Conservation (phyloP, 129 eudicot species). For the Saposhnikovia divaricata region DNA sequence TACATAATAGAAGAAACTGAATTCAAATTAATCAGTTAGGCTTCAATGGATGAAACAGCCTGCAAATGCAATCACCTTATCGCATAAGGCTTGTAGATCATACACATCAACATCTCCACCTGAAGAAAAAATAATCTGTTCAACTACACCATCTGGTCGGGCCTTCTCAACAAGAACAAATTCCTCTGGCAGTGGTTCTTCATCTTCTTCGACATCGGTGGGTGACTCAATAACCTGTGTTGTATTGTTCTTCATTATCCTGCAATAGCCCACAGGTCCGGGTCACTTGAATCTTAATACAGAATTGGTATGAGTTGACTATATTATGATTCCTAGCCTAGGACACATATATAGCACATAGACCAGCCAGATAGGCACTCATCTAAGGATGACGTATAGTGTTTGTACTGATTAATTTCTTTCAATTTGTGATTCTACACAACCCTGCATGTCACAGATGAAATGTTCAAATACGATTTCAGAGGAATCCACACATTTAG, state of each 20-base stretch:
- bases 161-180: constrained; percentile 81
- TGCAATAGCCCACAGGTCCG: constrained; percentile 24
- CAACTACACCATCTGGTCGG: constrained; percentile 61
- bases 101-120: constrained; percentile 85
- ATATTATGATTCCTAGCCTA: not conserved
- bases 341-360: not conserved
- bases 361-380: not conserved
- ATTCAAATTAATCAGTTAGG: not conserved
- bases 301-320: not conserved
- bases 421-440: not conserved
- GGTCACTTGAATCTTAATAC: not conserved
- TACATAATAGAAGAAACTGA: not conserved
- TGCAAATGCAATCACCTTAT: constrained; percentile 48
- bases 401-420: not conserved
- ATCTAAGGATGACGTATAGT: not conserved
- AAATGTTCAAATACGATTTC: not conserved
- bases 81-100: constrained; percentile 80
- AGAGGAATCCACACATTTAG: not conserved
- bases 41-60: not conserved
- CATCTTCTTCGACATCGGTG: constrained; percentile 48
- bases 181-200: constrained; percentile 70
- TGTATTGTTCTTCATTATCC: constrained; percentile 68
- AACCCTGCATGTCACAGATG: not conserved
- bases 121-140: constrained; percentile 90
- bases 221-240: constrained; percentile 73